Conservation (phyloP, 169 alveolate species). For the Plasmodium vinckei region DNA sequence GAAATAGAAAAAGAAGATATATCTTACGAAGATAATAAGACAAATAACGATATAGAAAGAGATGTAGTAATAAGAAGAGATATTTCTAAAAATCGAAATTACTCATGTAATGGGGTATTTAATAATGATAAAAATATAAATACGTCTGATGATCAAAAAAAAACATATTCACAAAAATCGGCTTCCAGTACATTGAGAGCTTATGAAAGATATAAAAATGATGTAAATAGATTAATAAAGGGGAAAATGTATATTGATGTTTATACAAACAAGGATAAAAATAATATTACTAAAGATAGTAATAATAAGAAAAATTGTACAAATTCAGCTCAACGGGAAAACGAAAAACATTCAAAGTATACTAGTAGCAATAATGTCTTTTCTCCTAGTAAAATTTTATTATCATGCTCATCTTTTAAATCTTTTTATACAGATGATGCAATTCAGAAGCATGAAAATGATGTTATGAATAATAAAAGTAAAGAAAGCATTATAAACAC, state of each 20-base stretch:
- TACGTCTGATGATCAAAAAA: not conserved
- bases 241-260: slow-evolving; percentile 5
- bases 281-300: not conserved
- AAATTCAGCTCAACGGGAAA: not conserved
- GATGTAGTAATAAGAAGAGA: not conserved
- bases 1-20: not conserved
- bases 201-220: not conserved
- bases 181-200: not conserved
- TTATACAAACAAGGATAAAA: not conserved
- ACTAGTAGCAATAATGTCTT: not conserved
- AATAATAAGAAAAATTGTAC: not conserved
- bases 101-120: not conserved
- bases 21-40: no score
- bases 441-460: not conserved
- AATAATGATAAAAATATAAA: not conserved
- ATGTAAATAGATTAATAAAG: not conserved
- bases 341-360: not conserved
- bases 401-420: not conserved
- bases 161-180: not conserved
- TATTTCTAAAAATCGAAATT: not conserved
- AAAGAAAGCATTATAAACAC: not conserved
- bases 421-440: not conserved
- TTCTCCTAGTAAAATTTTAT: not conserved
- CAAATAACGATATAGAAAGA: not conserved
- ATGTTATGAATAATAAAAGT: not conserved